phyloP scores from a whole-genome alignment of 1,284 basidiomycete genomes.

The Puccinia novopanici region DNA sequence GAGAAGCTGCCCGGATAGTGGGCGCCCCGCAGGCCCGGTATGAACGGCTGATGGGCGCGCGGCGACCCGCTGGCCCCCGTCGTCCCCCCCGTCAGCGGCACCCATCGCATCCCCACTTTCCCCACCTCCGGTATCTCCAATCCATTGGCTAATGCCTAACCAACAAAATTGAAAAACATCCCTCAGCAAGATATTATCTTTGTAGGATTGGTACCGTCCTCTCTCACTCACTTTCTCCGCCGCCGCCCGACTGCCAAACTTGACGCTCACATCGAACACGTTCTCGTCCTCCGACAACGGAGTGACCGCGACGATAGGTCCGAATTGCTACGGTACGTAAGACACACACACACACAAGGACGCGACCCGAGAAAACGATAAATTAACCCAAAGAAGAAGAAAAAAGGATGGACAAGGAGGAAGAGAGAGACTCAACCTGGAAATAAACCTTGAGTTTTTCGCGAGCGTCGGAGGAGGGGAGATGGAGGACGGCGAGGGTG shows the following conservation, averaged over 20 bases:
- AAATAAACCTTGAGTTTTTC: slow-evolving; percentile 18
- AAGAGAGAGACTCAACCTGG: slow-evolving; percentile 5
- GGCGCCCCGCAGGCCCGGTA: neutral
- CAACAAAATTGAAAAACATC: neutral
- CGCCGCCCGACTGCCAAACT: slow-evolving; percentile 25
- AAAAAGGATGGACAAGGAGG: neutral
- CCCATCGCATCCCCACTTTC: slow-evolving; percentile 31
- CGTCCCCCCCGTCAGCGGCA: neutral
- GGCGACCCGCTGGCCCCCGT: neutral
- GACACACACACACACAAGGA: too few species aligned
- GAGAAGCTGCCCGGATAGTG: neutral
- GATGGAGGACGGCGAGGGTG: neutral
- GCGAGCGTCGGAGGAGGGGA: slow-evolving; percentile 16
- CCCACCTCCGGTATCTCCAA: slow-evolving; percentile 34
- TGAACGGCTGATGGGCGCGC: neutral
- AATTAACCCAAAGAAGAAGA: slow-evolving; percentile 4
- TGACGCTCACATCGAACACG: slow-evolving; percentile 18
- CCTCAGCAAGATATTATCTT: neutral
- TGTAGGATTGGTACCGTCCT: neutral
- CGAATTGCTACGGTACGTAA: slow-evolving; percentile 49
- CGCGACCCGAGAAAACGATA: too few species aligned
- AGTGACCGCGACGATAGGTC: slow-evolving; percentile 12
- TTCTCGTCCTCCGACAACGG: slow-evolving; percentile 14
- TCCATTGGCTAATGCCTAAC: slow-evolving; percentile 36
- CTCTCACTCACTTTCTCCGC: slow-evolving; percentile 37